Base-by-base conservation (phyloP, 257 asterid species). In the Solanum pinnatisectum region DNA sequence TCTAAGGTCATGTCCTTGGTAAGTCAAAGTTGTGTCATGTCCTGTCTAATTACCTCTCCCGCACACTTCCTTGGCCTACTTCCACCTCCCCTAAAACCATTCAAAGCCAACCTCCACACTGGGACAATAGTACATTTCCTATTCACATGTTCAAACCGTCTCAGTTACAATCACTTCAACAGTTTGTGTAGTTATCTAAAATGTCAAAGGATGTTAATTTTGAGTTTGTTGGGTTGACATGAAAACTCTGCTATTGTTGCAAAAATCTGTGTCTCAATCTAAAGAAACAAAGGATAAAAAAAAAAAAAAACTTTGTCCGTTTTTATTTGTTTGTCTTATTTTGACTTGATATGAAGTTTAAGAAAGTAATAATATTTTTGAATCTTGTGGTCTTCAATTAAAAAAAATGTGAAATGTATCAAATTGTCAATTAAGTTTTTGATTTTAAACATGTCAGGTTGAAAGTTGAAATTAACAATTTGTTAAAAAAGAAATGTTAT, bases 271-370 rank as follows among this genome's bases (percentile, higher is more conserved):
- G 30, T 63, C 16, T 63, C 71, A 63, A 23, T 63, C 71, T 23
- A 63, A 23, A 63, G 70, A 63, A 63, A 63, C 23, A 52, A 52
- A 52, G 4, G n/a, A 52, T 52, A 16, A 14, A 4, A 46, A 52
- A 16, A 5, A 16, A 52, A 1, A 15, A 52, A 5, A 0, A 16
- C 10, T 16, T 1, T 0, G 10, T 7, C 10, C 25, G 0, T 56
- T 56, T 56, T 20, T 18, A 20, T 56, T 56, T 56, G 2, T 20
- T 56, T 56, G 23, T 56, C 25, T 1, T 56, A 1, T 56, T 18
- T 56, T 3, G 10, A 56, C 25, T 56, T 7, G 2, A 18, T 56
- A 2, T 0, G 10, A 56, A 20, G 4, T 20, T 56, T 20, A 20
- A 20, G n/a, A 56, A 56, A 20, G 11, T 56, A 56, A 20, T 20